Evolutionary conservation across 495 filamentous ascomycete genomes (phyloP).

Genomic region (Podospora appendiculata): DNA sequence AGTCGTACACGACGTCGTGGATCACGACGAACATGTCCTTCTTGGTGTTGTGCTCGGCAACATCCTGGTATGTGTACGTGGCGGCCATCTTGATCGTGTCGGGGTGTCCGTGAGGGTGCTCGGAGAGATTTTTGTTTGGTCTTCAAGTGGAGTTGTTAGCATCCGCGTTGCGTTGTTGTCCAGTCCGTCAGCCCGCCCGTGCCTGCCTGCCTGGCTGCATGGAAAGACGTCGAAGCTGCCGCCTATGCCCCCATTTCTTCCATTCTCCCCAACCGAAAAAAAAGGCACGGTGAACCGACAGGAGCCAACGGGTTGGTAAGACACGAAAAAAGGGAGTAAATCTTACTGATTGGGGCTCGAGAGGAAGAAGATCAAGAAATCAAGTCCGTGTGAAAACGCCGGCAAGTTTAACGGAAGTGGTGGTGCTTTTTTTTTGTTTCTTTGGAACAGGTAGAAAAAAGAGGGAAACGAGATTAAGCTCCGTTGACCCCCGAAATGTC

Average conservation of each 20-base stretch:
- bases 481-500: too few relatives aligned
- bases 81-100: conserved; percentile 51
- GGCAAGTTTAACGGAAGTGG: neutral
- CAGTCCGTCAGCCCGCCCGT: neutral
- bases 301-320: neutral
- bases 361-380: neutral
- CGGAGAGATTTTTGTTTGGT: neutral
- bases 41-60: conserved; percentile 84
- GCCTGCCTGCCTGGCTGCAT: too few relatives aligned
- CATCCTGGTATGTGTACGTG: conserved; percentile 70
- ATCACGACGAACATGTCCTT: conserved; percentile 91
- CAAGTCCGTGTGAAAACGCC: neutral
- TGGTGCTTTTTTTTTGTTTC: too few relatives aligned
- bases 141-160: conserved; percentile 15
- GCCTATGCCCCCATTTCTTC: too few relatives aligned
- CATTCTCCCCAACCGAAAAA: neutral
- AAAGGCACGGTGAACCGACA: neutral
- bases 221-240: too few relatives aligned
- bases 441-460: too few relatives aligned
- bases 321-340: neutral
- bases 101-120: conserved; percentile 4
- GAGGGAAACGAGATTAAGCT: too few relatives aligned
- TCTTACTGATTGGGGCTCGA: neutral
- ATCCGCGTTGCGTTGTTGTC: conserved; percentile 5
- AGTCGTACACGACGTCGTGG: conserved; percentile 94